These are phyloP conservation scores for Sclerotinia borealis DNA, from an alignment of 2,329 filamentous ascomycete species.

Conservation along the genomic window DNA sequence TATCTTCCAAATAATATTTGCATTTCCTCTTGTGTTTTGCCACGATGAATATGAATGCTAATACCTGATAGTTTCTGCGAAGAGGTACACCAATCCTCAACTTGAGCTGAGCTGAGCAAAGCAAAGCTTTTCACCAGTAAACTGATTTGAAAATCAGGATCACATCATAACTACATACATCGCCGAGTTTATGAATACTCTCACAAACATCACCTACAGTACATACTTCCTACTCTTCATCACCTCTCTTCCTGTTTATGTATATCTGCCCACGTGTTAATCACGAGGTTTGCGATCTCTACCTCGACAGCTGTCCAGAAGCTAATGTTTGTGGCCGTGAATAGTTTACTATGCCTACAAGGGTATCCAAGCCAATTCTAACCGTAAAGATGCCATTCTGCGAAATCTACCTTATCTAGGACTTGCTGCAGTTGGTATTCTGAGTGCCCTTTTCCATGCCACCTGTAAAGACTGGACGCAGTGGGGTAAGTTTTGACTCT, in stretches of 20 bases:
- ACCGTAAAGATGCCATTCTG: slow-evolving; percentile 27
- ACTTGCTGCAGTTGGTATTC: slow-evolving; percentile 38
- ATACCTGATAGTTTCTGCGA: slow-evolving; percentile 28
- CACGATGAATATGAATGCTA: too few species aligned
- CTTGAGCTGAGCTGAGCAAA: background rate
- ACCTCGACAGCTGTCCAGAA: background rate
- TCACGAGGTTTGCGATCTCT: background rate
- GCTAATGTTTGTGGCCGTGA: background rate
- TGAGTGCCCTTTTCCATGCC: slow-evolving; percentile 38
- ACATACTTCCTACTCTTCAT: slow-evolving; percentile 18
- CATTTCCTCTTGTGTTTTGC: background rate
- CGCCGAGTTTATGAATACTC: slow-evolving; percentile 47
- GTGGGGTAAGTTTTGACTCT: slow-evolving; percentile 34
- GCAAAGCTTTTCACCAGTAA: background rate
- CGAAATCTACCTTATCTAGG: slow-evolving; percentile 37
- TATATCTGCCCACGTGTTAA: slow-evolving; percentile 17
- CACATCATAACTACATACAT: slow-evolving; percentile 47
- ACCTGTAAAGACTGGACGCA: slow-evolving; percentile 42
- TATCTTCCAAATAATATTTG: background rate
- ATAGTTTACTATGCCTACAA: slow-evolving; percentile 29
- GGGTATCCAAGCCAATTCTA: slow-evolving; percentile 28
- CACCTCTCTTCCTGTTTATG: background rate
- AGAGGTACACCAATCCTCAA: slow-evolving; percentile 21
- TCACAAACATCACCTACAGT: slow-evolving; percentile 47
- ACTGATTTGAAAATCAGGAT: slow-evolving; percentile 37